A percentile compares a stretch with the other conserved stretches of the same genome.
phyloP scores from a whole-genome alignment of 1,284 basidiomycete genomes.

The Vanrija pseudolonga region DNA sequence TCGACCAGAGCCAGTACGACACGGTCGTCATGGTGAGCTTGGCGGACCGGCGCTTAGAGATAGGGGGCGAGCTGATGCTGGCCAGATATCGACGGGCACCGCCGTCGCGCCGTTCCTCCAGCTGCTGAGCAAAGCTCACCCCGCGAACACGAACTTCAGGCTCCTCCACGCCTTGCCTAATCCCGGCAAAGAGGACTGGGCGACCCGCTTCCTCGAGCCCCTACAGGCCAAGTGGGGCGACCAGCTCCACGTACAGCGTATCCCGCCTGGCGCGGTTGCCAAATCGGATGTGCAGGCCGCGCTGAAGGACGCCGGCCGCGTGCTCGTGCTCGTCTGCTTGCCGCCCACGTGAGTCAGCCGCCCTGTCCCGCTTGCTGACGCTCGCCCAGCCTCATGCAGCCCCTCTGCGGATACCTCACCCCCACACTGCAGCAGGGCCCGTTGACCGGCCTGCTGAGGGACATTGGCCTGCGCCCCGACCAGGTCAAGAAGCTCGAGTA shows the following conservation, averaged over 20 bases:
- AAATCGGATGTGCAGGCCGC: constrained; percentile 1
- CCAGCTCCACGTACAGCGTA: constrained; percentile 14
- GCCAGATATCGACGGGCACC: constrained; percentile 46
- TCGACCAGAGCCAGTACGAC: constrained; percentile 35
- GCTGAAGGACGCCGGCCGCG: constrained; percentile 8
- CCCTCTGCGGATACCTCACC: constrained; percentile 38
- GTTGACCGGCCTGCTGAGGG: constrained; percentile 31
- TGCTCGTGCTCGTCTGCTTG: constrained; percentile 42
- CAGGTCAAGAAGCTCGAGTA: constrained; percentile 45
- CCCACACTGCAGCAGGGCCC: constrained; percentile 39
- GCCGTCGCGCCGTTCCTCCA: constrained; percentile 48
- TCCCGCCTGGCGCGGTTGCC: constrained; percentile 5
- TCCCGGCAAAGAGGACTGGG: constrained; percentile 11
- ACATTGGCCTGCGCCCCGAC: constrained; percentile 31
- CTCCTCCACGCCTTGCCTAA: constrained; percentile 31
- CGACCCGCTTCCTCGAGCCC: constrained; percentile 12
- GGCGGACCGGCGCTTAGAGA: no score
- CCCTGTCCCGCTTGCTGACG: background rate
- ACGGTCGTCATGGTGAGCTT: constrained; percentile 42
- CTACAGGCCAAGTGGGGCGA: constrained; percentile 24
- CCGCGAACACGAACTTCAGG: constrained; percentile 14
- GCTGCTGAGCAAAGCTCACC: constrained; percentile 35
- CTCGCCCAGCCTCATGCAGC: constrained; percentile 32
- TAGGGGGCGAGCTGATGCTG: no score
- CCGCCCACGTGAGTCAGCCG: constrained; percentile 30